Evolutionary conservation across 257 asterid species (phyloP).

Genomic region (Lithospermum erythrorhizon): DNA sequence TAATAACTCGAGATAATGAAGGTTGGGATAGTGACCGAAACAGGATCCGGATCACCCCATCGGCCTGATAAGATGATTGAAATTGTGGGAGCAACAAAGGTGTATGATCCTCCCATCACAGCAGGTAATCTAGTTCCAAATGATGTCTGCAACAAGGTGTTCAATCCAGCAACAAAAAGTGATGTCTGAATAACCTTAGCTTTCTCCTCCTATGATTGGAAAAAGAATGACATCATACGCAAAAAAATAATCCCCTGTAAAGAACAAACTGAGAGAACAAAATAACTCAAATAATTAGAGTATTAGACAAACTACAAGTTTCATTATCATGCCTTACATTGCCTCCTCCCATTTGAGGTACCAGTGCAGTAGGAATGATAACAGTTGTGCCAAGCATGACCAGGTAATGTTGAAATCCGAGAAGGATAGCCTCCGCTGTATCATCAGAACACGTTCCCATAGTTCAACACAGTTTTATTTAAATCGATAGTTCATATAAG

Average conservation of each 20-base stretch:
- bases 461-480: neutral
- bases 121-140: slow-evolving; percentile 74
- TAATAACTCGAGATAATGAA: neutral
- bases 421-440: slow-evolving; percentile 64
- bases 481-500: neutral
- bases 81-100: slow-evolving; percentile 81
- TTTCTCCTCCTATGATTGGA: slow-evolving; percentile 36
- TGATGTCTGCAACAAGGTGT: slow-evolving; percentile 50
- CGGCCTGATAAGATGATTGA: slow-evolving; percentile 77
- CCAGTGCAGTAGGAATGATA: slow-evolving; percentile 64
- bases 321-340: slow-evolving; percentile 34
- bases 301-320: neutral
- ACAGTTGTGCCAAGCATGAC: slow-evolving; percentile 97
- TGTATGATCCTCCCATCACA: slow-evolving; percentile 80
- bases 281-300: neutral
- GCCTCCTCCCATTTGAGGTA: slow-evolving; percentile 90
- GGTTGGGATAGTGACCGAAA: slow-evolving; percentile 36
- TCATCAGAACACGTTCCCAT: slow-evolving; percentile 5
- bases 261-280: neutral
- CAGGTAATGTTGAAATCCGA: slow-evolving; percentile 87
- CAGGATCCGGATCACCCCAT: slow-evolving; percentile 76
- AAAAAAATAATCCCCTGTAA: neutral
- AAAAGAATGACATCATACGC: neutral
- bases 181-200: slow-evolving; percentile 58
- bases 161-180: slow-evolving; percentile 61